Conservation (phyloP, 208 protist species). For the Wallacemonas collosoma region DNA sequence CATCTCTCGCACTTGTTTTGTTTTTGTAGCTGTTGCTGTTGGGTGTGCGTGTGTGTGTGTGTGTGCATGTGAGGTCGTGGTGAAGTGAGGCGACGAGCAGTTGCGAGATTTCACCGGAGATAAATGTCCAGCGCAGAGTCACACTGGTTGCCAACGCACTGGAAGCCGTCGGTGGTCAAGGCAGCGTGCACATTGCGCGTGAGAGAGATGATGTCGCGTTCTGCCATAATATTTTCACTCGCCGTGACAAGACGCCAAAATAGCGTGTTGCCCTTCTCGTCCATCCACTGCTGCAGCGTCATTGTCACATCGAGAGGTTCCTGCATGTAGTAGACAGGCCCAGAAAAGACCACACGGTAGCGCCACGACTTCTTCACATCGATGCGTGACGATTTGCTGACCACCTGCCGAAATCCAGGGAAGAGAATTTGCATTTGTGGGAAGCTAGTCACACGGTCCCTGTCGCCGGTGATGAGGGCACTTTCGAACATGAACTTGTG, state of each 20-base stretch:
- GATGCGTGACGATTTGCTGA: conserved; percentile 21
- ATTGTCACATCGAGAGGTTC: conserved; percentile 65
- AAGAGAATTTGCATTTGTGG: conserved; percentile 76
- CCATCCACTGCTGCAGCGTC: conserved; percentile 45
- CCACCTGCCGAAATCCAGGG: conserved; percentile 64
- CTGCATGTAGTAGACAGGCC: conserved; percentile 58
- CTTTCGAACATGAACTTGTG: conserved; percentile 60
- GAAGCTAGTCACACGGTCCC: conserved; percentile 59
- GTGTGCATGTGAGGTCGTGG: neutral
- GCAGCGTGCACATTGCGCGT: conserved; percentile 26
- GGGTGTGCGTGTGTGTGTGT: neutral
- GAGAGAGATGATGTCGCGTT: conserved; percentile 45
- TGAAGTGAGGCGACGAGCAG: too few species aligned
- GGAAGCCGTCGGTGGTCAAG: conserved; percentile 24
- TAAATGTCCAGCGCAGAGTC: conserved; percentile 29
- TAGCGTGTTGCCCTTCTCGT: conserved; percentile 21
- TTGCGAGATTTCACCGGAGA: conserved; percentile 23
- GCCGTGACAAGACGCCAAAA: conserved; percentile 63
- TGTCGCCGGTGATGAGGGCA: conserved; percentile 60
- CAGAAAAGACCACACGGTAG: conserved; percentile 26
- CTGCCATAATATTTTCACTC: conserved; percentile 49
- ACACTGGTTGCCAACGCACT: conserved; percentile 37
- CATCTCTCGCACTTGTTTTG: too few species aligned
- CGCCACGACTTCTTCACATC: conserved; percentile 26
- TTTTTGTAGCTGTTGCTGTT: too few species aligned